phyloP scores from a whole-genome alignment of 2,329 filamentous ascomycete genomes.

The Cladosporium sp. region DNA sequence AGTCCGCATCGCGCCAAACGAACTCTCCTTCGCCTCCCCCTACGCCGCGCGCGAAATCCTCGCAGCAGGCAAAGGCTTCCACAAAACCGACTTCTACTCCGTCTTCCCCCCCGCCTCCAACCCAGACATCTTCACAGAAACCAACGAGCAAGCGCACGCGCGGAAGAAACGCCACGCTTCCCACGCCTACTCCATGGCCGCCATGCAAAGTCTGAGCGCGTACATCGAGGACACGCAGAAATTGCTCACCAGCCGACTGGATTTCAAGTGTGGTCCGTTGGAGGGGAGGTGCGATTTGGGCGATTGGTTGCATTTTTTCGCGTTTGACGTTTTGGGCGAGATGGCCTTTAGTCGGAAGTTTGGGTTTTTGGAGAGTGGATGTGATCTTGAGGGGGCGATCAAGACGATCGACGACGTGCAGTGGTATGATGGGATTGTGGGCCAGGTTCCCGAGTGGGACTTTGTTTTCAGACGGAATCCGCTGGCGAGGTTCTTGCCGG shows the following conservation, averaged over 20 bases:
- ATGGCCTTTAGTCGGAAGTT: conserved; percentile 71
- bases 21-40: conserved; percentile 68
- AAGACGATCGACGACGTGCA: conserved; percentile 57
- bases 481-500: conserved; percentile 42
- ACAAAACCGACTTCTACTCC: conserved; percentile 62
- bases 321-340: conserved; percentile 75
- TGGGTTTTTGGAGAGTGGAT: conserved; percentile 69
- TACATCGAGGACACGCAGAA: conserved; percentile 71
- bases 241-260: conserved; percentile 56
- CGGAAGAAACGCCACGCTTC: conserved; percentile 71
- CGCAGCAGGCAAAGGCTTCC: conserved; percentile 31
- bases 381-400: conserved; percentile 64
- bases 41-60: conserved; percentile 72
- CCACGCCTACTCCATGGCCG: conserved; percentile 71
- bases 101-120: conserved; percentile 70
- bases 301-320: conserved; percentile 76
- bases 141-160: conserved; percentile 68
- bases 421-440: conserved; percentile 65
- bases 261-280: conserved; percentile 36
- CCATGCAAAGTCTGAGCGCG: conserved; percentile 72
- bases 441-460: conserved; percentile 65
- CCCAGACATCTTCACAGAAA: conserved; percentile 70
- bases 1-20: conserved; percentile 70
- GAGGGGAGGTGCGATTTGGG: conserved; percentile 39
- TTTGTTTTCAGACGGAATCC: conserved; percentile 63